Conservation (phyloP, 208 protist genomes). For the Leishmania arabica region DNA sequence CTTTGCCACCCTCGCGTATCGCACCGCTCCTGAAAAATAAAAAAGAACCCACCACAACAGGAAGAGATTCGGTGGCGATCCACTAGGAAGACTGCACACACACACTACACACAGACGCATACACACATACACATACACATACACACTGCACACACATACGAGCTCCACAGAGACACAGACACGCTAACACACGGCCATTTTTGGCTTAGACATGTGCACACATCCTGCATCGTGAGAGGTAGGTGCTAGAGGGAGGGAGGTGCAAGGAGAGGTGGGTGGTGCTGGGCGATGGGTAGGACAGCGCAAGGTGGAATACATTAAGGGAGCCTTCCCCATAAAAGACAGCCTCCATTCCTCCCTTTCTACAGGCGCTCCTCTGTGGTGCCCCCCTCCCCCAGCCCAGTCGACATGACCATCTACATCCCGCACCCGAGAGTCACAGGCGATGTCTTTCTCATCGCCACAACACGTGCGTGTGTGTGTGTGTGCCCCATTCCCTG, state of each 20-base stretch:
- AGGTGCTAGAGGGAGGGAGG: neutral
- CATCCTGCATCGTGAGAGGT: neutral
- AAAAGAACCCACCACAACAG: neutral
- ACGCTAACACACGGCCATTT: neutral
- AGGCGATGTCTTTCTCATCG: no score
- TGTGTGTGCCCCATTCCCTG: no score
- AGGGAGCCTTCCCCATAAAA: neutral
- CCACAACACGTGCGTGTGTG: no score
- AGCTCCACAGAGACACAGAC: neutral
- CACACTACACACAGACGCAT: neutral
- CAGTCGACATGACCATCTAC: neutral
- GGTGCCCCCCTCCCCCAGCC: no score
- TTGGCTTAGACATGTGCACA: neutral
- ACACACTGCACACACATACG: neutral
- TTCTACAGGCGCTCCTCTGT: neutral
- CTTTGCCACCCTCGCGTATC: no score
- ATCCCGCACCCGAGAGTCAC: neutral
- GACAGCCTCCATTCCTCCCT: neutral
- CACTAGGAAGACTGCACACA: neutral
- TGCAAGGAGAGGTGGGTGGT: no score
- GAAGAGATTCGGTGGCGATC: no score
- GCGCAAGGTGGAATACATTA: neutral
- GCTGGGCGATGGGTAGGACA: neutral
- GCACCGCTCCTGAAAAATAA: neutral
- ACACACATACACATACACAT: neutral